Conservation (phyloP, 23 red algal genomes). For the Gracilaria gracilis region DNA sequence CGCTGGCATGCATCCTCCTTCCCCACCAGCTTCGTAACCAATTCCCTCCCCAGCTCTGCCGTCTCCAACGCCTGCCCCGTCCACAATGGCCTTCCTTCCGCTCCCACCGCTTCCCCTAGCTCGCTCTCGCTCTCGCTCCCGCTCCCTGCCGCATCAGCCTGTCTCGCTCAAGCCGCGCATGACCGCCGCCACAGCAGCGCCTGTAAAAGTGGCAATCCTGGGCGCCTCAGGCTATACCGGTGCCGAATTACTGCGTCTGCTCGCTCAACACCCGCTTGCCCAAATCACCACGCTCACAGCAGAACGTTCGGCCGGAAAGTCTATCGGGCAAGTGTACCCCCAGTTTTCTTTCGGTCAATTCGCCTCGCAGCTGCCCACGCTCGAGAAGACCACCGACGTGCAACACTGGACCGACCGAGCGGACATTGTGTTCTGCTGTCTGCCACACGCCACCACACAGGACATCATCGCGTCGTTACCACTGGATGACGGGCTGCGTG, state of each 20-base stretch:
- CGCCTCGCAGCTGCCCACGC: slow-evolving; percentile 49
- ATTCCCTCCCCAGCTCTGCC: neutral
- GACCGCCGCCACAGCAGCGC: slow-evolving; percentile 12
- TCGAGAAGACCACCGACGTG: slow-evolving; percentile 57
- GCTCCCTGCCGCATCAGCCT: neutral
- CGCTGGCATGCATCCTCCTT: no score
- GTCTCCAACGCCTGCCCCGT: neutral
- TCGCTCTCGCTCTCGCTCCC: neutral
- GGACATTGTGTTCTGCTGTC: slow-evolving; percentile 94
- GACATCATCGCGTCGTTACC: slow-evolving; percentile 75
- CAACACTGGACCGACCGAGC: slow-evolving; percentile 14
- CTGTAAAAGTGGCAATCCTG: slow-evolving; percentile 85
- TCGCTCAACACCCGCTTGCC: slow-evolving; percentile 73
- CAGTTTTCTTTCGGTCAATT: slow-evolving; percentile 81
- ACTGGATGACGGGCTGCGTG: slow-evolving; percentile 47
- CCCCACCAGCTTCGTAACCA: no score
- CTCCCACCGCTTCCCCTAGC: neutral
- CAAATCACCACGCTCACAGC: slow-evolving; percentile 72
- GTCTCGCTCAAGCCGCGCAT: neutral
- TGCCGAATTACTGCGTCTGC: slow-evolving; percentile 85
- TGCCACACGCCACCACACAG: slow-evolving; percentile 96
- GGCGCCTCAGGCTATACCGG: slow-evolving; percentile 98
- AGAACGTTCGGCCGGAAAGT: slow-evolving; percentile 76
- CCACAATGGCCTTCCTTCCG: slow-evolving; percentile 20
- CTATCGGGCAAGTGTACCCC: slow-evolving; percentile 83